Evolutionary conservation across 139 green algal genomes (phyloP).

Genomic region (Chlorella sp.): DNA sequence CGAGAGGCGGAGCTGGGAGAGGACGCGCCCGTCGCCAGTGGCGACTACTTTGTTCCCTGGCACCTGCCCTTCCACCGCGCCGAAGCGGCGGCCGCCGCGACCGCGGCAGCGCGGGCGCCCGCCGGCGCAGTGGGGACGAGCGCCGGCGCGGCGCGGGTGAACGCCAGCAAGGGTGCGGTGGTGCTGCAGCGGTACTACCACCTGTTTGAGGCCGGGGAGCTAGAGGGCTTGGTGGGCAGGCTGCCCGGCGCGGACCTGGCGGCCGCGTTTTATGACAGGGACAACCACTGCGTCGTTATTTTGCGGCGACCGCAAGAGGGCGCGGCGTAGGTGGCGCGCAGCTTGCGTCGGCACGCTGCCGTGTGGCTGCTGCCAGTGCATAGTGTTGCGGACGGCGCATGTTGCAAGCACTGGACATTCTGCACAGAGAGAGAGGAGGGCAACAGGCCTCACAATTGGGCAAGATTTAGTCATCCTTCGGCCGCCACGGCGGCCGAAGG

Average conservation of each 20-base stretch:
- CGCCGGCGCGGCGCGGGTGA: constrained; percentile 32
- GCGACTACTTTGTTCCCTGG: constrained; percentile 97
- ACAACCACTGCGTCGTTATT: constrained; percentile 88
- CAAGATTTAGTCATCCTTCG: too few species aligned
- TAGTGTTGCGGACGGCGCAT: too few species aligned
- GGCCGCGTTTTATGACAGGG: constrained; percentile 82
- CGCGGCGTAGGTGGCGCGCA: too few species aligned
- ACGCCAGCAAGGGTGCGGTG: constrained; percentile 76
- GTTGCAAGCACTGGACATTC: too few species aligned
- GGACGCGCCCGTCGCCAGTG: constrained; percentile 3
- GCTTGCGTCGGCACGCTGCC: too few species aligned
- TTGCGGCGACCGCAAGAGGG: background rate
- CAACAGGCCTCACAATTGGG: too few species aligned
- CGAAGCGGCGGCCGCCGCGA: constrained; percentile 44
- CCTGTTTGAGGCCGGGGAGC: constrained; percentile 85
- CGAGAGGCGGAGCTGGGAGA: background rate
- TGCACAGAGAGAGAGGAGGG: too few species aligned
- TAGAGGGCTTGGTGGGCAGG: constrained; percentile 64
- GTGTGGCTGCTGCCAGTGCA: too few species aligned
- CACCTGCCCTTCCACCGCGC: constrained; percentile 90
- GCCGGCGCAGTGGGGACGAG: background rate
- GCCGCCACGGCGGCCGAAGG: too few species aligned
- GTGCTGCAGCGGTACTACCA: constrained; percentile 98
- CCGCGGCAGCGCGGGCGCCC: background rate
- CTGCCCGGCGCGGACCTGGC: constrained; percentile 46